Conservation (phyloP, 176 grass and related monocot species). For the Raddia distichophylla region DNA sequence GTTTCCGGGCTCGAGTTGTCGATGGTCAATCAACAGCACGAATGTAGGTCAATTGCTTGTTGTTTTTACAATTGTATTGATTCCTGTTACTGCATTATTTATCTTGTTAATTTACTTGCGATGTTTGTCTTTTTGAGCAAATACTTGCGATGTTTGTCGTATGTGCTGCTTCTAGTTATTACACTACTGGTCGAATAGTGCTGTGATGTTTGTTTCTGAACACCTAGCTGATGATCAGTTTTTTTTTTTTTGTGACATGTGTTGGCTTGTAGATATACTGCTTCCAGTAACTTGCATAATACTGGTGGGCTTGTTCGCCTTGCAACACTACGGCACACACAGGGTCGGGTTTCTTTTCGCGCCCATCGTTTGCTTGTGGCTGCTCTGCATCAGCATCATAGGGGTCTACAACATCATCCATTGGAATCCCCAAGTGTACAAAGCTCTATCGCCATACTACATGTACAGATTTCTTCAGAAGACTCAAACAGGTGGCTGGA, state of each 20-base stretch:
- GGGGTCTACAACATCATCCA: constrained; percentile 85
- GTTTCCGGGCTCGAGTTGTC: constrained; percentile 86
- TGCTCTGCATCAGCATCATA: constrained; percentile 80
- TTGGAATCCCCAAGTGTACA: constrained; percentile 86
- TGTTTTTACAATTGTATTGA: not conserved
- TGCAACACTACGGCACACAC: constrained; percentile 90
- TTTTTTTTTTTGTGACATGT: constrained; percentile 27
- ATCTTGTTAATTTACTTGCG: not conserved
- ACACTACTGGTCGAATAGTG: not conserved
- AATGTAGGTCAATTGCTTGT: constrained; percentile 66
- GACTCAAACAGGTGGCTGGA: constrained; percentile 78
- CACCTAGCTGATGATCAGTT: not conserved
- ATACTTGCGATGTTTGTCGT: too few relatives aligned
- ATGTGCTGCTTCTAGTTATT: not conserved
- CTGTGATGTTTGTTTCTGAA: constrained; percentile 27
- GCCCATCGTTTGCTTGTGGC: constrained; percentile 72
- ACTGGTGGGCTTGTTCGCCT: constrained; percentile 74
- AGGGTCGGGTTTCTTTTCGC: constrained; percentile 86
- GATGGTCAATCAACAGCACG: constrained; percentile 68
- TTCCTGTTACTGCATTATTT: not conserved
- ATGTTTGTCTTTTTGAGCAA: too few relatives aligned
- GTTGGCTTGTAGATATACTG: constrained; percentile 70
- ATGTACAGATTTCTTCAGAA: constrained; percentile 84
- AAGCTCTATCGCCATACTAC: constrained; percentile 79
- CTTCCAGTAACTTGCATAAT: constrained; percentile 82